Base-by-base conservation (phyloP, 768 basidiomycete genomes). In the Hygrophoropsis aurantiaca region DNA sequence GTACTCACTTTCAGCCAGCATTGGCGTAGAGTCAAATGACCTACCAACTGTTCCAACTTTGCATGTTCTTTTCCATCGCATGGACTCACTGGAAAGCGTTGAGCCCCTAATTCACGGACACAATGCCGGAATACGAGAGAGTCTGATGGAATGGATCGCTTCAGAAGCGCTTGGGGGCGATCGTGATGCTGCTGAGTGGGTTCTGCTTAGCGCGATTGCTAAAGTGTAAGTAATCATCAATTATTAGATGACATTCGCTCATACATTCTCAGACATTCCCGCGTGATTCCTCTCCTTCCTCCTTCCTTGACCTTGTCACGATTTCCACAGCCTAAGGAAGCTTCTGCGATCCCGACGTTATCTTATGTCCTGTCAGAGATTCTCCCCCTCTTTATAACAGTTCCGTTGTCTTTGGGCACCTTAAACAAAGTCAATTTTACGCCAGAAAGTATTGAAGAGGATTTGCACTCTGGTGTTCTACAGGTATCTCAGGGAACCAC, bases 91-190 rank as follows among this genome's bases (percentile, higher is more conserved):
- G 16, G 42, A 30, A 13, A 13, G 4, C 9, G 19, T 26, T 19
- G 24, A 18, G 16, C 39, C 49, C 49, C 19, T 44, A 52, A 36
- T 42, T 46, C 16, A 54, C 42, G 39, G 49, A 41, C 16, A 46
- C 30, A 44, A 52, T 11, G 35, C 56, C 11, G 54, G 58, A 5
- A 47, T 80, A 13, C 73, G 85, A 30, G 58, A 73, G 7, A 77
- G 83, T 37, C 69, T 93, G 15, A 72, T 91, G 32, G 51, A 67
- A 0, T 93, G 90, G 90, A 78, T 93, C 40, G 85, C 89, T 1
- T 65, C 74, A 19, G 81, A 87, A 57, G 80, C 74, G 10, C 71
- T 92, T 4, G 85, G 74, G 0, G 84, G 86, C 4, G 90, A 93
- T 57, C 62, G 56, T 24, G 70, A 79, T 18, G 82, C 83, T 2